These are phyloP conservation scores for Syzygium oleosum DNA, from an alignment of 345 rosid genomes.

Conservation along the genomic window DNA sequence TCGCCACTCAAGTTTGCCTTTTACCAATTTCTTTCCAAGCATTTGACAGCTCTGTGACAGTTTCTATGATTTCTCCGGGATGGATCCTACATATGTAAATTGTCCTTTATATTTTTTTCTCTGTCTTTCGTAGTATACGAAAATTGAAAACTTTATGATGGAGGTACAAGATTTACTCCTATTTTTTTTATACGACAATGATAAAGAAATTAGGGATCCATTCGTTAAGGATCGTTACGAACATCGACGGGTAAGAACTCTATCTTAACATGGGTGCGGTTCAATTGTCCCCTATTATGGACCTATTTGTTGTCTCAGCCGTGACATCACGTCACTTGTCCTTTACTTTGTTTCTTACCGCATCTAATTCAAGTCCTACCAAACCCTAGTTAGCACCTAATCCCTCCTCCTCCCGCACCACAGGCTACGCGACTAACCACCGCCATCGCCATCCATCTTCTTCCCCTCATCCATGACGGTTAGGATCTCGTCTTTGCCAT, in stretches of 20 bases:
- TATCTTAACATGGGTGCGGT: neutral
- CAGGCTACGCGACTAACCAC: neutral
- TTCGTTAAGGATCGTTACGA: neutral
- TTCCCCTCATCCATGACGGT: neutral
- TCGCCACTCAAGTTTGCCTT: neutral
- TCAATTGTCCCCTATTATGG: neutral
- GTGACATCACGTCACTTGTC: fast-evolving
- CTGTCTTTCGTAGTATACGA: neutral
- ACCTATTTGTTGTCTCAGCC: neutral
- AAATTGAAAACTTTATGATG: neutral
- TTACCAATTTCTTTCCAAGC: neutral
- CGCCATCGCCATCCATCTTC: neutral
- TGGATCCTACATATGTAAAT: neutral
- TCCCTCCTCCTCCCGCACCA: neutral
- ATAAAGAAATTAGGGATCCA: fast-evolving
- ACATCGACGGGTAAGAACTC: fast-evolving
- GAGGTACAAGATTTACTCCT: neutral
- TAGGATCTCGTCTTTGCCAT: neutral
- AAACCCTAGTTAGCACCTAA: neutral
- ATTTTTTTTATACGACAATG: neutral
- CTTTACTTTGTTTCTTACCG: neutral
- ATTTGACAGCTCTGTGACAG: neutral
- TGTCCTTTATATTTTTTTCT: neutral
- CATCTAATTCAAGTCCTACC: neutral
- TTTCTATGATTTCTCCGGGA: neutral